Conservation (phyloP, 2,329 filamentous ascomycete species). For the Setomelanomma holmii region DNA sequence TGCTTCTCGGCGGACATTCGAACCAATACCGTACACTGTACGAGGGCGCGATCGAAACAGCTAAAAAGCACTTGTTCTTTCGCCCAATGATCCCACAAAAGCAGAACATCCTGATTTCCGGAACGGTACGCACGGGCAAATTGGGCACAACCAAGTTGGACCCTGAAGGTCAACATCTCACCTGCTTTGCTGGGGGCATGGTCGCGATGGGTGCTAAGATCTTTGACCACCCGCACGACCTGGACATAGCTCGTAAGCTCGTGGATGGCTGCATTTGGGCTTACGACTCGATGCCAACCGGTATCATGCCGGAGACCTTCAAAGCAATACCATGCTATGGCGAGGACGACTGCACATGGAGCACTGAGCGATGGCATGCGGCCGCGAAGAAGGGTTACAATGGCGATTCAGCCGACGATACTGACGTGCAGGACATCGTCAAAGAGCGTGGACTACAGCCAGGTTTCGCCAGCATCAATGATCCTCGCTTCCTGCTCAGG, state of each 20-base stretch:
- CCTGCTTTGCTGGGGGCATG: conserved; percentile 64
- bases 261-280: conserved; percentile 65
- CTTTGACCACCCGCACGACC: conserved; percentile 58
- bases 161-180: conserved; percentile 58
- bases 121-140: conserved; percentile 58
- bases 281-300: conserved; percentile 57
- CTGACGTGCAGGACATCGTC: conserved; percentile 40
- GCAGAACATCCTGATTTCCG: conserved; percentile 76
- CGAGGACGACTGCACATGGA: conserved; percentile 52
- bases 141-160: conserved; percentile 52
- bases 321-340: conserved; percentile 52
- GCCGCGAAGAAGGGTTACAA: conserved; percentile 37
- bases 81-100: conserved; percentile 74
- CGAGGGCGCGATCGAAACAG: conserved; percentile 69
- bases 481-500: conserved; percentile 52
- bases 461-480: conserved; percentile 50
- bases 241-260: conserved; percentile 58
- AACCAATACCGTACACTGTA: conserved; percentile 78
- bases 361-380: conserved; percentile 52
- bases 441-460: conserved; percentile 49
- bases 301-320: conserved; percentile 63
- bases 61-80: conserved; percentile 77
- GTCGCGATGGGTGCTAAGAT: conserved; percentile 60
- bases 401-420: conserved; percentile 12
- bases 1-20: conserved; percentile 77